These are phyloP conservation scores for Xylariaceae sp. DNA, from an alignment of 2,329 filamentous ascomycete genomes.

Conservation along the genomic window DNA sequence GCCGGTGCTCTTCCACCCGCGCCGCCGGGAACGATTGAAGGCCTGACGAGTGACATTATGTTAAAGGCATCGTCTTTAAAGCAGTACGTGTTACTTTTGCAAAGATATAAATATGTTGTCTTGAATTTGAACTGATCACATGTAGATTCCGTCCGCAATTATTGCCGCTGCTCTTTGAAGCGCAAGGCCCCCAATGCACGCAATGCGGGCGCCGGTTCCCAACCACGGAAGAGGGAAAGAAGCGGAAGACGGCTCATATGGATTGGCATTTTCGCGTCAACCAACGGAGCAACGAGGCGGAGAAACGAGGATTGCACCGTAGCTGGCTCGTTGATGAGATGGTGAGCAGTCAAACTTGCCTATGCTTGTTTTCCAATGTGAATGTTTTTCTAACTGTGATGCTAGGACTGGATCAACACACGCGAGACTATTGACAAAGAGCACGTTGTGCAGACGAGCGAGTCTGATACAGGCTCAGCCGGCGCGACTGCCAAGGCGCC, in stretches of 20 bases:
- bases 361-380: too few relatives aligned
- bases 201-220: conserved; percentile 87
- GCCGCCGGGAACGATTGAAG: conserved; percentile 31
- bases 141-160: conserved; percentile 67
- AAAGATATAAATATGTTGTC: not conserved
- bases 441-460: conserved; percentile 35
- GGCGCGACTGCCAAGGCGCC: conserved; percentile 41
- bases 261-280: conserved; percentile 98
- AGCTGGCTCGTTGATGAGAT: conserved; percentile 93
- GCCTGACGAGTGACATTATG: conserved; percentile 45
- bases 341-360: conserved; percentile 43
- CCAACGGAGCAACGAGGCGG: conserved; percentile 77
- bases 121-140: conserved; percentile 17
- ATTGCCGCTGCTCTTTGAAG: conserved; percentile 69
- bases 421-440: conserved; percentile 71
- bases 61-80: conserved; percentile 67
- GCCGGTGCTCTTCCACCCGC: conserved; percentile 23
- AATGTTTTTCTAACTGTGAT: conserved; percentile 26
- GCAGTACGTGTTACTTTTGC: conserved; percentile 48
- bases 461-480: conserved; percentile 37
- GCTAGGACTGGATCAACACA: conserved; percentile 82
- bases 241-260: conserved; percentile 85
- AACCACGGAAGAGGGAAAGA: conserved; percentile 68
- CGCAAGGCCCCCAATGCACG: conserved; percentile 78
- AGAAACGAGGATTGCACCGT: conserved; percentile 80